These are phyloP conservation scores for Dendrobium nobile DNA, from an alignment of 106 monocot species.

Conservation along the genomic window DNA sequence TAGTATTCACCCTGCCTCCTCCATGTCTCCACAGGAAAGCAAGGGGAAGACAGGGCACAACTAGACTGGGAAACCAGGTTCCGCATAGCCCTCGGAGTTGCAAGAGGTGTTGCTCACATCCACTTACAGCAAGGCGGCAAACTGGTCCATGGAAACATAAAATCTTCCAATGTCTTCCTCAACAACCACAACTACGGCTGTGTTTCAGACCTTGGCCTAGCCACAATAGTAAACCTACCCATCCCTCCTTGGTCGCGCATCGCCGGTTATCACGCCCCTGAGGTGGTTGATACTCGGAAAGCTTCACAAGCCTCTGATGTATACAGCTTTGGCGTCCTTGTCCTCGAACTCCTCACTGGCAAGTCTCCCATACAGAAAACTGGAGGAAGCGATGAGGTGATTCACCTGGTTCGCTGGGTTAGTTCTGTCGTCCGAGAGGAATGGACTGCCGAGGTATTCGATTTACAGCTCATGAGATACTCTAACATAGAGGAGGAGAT, in stretches of 20 bases:
- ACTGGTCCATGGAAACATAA: constrained; percentile 58
- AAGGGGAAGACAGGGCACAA: constrained; percentile 10
- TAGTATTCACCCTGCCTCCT: neutral
- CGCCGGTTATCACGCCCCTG: constrained; percentile 41
- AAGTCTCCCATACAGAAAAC: constrained; percentile 24
- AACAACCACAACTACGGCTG: constrained; percentile 23
- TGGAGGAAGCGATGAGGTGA: constrained; percentile 15
- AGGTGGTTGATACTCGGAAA: constrained; percentile 20
- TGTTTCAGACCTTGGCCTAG: constrained; percentile 36
- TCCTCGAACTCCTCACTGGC: constrained; percentile 58
- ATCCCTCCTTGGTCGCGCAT: constrained; percentile 14
- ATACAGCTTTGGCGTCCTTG: constrained; percentile 50
- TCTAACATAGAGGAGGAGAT: constrained; percentile 14
- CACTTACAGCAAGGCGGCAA: constrained; percentile 25
- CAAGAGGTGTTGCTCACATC: constrained; percentile 38
- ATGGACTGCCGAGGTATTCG: constrained; percentile 21
- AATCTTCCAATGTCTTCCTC: constrained; percentile 57
- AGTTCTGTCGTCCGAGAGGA: constrained; percentile 16
- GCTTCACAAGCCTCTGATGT: constrained; percentile 31
- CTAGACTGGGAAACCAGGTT: constrained; percentile 46
- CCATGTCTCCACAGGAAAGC: constrained; percentile 7
- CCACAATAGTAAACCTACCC: constrained; percentile 11
- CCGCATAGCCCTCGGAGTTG: constrained; percentile 33
- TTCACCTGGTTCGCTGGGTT: constrained; percentile 18
- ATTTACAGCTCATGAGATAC: constrained; percentile 12